phyloP scores from a whole-genome alignment of 176 grass and related monocot genomes.

The Thalia dealbata region DNA sequence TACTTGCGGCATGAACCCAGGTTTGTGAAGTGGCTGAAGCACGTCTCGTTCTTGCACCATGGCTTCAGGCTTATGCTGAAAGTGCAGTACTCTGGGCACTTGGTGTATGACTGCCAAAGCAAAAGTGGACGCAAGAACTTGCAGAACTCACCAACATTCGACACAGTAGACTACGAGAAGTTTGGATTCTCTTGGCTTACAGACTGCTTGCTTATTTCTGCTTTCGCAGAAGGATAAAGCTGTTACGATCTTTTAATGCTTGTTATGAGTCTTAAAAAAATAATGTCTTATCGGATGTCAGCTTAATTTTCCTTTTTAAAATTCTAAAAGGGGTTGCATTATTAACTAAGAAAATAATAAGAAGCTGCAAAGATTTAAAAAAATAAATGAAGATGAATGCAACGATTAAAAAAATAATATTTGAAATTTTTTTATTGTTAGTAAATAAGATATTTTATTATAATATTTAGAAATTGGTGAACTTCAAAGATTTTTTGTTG shows the following conservation, averaged over 20 bases:
- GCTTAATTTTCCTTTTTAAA: too few relatives aligned
- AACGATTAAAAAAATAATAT: too few relatives aligned
- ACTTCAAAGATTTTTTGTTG: too few relatives aligned
- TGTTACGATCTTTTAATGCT: conserved; percentile 28
- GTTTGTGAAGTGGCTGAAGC: conserved; percentile 79
- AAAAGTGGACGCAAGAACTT: conserved; percentile 42
- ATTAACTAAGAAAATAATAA: too few relatives aligned
- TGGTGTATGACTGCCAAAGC: conserved; percentile 52
- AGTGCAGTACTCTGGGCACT: conserved; percentile 70
- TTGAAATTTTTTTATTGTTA: too few relatives aligned
- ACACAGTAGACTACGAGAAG: conserved; percentile 58
- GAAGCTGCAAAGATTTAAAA: too few relatives aligned
- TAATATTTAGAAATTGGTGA: too few relatives aligned
- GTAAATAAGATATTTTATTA: too few relatives aligned
- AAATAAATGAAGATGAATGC: too few relatives aligned
- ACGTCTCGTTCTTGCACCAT: conserved; percentile 83
- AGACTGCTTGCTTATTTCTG: conserved; percentile 67
- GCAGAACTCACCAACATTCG: conserved; percentile 75
- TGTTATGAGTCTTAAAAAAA: not conserved
- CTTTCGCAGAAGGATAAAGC: conserved; percentile 55
- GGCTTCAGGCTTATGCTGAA: conserved; percentile 86
- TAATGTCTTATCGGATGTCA: not conserved
- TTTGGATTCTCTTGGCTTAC: conserved; percentile 60
- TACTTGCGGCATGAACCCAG: conserved; percentile 50
- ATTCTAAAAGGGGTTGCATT: too few relatives aligned